phyloP scores from a whole-genome alignment of 192 early-diverging fungal genomes.

The Haplosporangium gracile region DNA sequence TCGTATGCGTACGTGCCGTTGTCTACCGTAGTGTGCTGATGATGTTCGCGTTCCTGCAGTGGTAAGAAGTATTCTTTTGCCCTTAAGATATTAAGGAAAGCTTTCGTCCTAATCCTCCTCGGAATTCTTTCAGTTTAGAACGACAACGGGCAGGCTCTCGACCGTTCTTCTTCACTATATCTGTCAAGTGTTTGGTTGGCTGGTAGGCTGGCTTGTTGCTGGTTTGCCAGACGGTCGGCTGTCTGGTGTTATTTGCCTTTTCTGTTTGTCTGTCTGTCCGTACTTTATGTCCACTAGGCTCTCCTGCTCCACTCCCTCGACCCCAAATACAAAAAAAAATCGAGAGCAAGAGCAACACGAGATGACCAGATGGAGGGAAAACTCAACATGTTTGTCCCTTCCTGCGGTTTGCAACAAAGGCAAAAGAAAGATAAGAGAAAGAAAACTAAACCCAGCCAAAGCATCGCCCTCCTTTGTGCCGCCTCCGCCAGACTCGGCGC shows the following conservation, averaged over 20 bases:
- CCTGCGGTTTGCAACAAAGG: not conserved
- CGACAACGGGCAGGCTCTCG: not conserved
- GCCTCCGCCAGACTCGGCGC: not conserved
- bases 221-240: not conserved
- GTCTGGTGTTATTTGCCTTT: not conserved
- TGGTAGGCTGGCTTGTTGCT: not conserved
- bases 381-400: not conserved
- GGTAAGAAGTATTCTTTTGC: not conserved
- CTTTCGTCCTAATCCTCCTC: not conserved
- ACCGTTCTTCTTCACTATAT: not conserved
- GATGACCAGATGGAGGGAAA: not conserved
- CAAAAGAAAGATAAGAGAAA: not conserved
- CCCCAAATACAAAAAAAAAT: conserved; percentile 1
- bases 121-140: not conserved
- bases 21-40: not conserved
- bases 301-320: not conserved
- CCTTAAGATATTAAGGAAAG: not conserved
- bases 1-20: not conserved
- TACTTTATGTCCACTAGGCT: conserved; percentile 4
- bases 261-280: not conserved
- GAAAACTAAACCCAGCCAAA: not conserved
- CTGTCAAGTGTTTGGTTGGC: too few species aligned
- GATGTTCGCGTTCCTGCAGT: not conserved
- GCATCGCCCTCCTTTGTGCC: not conserved
- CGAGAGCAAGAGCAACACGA: conserved; percentile 2